A percentile compares a stretch with the other conserved stretches of the same genome.
Evolutionary conservation across 176 grass and related monocot species (phyloP).

Genomic region (Ensete glaucum): DNA sequence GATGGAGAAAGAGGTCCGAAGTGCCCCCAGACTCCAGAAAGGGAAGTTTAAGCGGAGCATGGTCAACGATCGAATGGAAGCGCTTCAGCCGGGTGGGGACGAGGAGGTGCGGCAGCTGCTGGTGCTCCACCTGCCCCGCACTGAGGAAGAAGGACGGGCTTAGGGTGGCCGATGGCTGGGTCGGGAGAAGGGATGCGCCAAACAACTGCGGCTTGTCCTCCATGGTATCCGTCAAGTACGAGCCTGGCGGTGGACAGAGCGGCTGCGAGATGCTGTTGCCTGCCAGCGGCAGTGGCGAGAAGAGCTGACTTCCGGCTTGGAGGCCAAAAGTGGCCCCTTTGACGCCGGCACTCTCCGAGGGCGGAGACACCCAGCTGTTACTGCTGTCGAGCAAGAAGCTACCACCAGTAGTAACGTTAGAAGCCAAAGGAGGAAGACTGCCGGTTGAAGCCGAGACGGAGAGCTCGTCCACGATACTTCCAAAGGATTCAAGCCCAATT

Average conservation of each 20-base stretch:
- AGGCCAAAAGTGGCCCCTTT: conserved; percentile 8
- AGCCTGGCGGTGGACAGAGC: conserved; percentile 6
- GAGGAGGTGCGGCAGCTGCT: conserved; percentile 21
- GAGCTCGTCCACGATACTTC: conserved; percentile 19
- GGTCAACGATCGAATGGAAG: conserved; percentile 30
- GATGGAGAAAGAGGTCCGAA: conserved; percentile 33
- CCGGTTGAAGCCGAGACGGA: neutral
- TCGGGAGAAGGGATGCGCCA: conserved; percentile 34
- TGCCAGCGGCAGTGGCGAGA: conserved; percentile 12
- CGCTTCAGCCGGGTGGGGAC: conserved; percentile 41
- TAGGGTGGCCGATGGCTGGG: conserved; percentile 37
- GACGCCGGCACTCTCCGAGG: conserved; percentile 19
- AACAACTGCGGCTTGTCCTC: conserved; percentile 46
- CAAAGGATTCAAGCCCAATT: conserved; percentile 40
- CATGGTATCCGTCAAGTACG: conserved; percentile 43
- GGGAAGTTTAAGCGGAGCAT: neutral
- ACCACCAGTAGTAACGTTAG: conserved; percentile 28
- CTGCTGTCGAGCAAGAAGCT: conserved; percentile 22
- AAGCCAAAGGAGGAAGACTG: conserved; percentile 7
- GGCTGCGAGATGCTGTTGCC: neutral
- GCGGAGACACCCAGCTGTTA: conserved; percentile 25
- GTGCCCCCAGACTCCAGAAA: conserved; percentile 9
- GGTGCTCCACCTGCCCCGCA: conserved; percentile 8
- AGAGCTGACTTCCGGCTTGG: neutral
- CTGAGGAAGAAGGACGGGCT: conserved; percentile 53